Evolutionary conservation across 129 eudicot species (phyloP).

Genomic region (Kitagawia praeruptora): DNA sequence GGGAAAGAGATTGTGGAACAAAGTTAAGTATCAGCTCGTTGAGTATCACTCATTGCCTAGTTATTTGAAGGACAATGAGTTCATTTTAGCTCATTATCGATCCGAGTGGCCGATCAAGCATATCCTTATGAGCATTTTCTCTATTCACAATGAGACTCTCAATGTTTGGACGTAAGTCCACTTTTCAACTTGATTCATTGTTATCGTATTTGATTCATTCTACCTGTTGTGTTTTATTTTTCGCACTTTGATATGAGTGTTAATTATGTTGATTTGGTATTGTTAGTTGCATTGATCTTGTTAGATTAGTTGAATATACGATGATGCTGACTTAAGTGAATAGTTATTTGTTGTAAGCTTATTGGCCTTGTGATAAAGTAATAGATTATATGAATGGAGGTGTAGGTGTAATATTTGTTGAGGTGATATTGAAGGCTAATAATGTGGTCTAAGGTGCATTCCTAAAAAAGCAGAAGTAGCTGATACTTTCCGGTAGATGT

Average conservation of each 20-base stretch:
- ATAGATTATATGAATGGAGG: too few relatives aligned
- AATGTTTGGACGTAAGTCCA: conserved; percentile 43
- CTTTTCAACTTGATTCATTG: not conserved
- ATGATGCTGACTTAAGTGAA: not conserved
- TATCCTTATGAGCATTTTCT: conserved; percentile 38
- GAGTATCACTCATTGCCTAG: conserved; percentile 52
- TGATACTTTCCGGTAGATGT: not conserved
- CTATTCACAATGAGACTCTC: conserved; percentile 58
- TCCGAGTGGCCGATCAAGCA: conserved; percentile 55
- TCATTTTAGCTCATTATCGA: conserved; percentile 42
- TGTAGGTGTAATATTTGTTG: too few relatives aligned
- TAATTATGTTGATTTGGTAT: not conserved
- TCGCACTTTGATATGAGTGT: not conserved
- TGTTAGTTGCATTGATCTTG: not conserved
- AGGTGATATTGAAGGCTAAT: too few relatives aligned
- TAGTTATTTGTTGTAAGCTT: too few relatives aligned
- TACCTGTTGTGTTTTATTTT: not conserved
- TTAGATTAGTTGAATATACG: not conserved
- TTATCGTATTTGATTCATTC: not conserved
- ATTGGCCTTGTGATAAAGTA: too few relatives aligned
- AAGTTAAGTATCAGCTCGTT: conserved; percentile 56
- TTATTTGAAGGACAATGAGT: conserved; percentile 62
- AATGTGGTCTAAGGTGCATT: too few relatives aligned
- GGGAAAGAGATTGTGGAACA: conserved; percentile 51
- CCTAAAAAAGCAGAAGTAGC: too few relatives aligned